Base-by-base conservation (phyloP, 2,329 filamentous ascomycete species). In the Exophiala sideris region DNA sequence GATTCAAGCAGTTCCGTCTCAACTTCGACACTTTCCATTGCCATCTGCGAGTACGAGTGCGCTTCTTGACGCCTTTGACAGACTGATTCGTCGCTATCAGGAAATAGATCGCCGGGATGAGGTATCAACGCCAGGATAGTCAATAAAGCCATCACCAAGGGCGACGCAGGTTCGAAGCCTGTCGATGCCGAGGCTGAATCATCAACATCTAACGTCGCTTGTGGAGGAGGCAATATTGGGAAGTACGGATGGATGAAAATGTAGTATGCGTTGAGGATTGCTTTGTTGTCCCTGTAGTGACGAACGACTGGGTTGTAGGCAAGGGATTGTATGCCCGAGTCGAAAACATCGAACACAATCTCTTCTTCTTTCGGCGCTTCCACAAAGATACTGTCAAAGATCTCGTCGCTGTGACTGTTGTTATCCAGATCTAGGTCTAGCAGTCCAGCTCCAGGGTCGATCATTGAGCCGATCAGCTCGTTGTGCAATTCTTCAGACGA, bases 211-310 rank as follows among this genome's bases (percentile, higher is more conserved):
- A 46, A 24, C 4, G 46, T n/a, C 33, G 46, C 21, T 10, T 24
- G 39, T 16, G 51, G 45, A 29, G 51, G 51, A 32, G 51, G 51
- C 34, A 54, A 34, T 20, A 54, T 49, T 14, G 51, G 51, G 16
- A 54, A 54, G 21, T 54, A 54, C n/a, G 45, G 29, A 45, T 54
- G 51, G 16, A 54, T 50, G 41, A 45, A 54, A 18, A 54, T 54
- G 40, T 54, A 54, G 18, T 54, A 54, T 39, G 51, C 51, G 34
- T 54, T 54, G 39, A 54, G 51, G 6, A 48, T 48, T 21, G 18
- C 41, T 34, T 39, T 21, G 38, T 48, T 48, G 12, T 36, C 20
- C 20, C 24, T 35, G 34, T 53, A 53, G 32, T 44, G 41, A 14
- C 41, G 41, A 24, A 44, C 14, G 41, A 44, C 21, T 12, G 41